These are phyloP conservation scores for Penicillium parvum DNA, from an alignment of 495 filamentous ascomycete genomes.

Conservation along the genomic window DNA sequence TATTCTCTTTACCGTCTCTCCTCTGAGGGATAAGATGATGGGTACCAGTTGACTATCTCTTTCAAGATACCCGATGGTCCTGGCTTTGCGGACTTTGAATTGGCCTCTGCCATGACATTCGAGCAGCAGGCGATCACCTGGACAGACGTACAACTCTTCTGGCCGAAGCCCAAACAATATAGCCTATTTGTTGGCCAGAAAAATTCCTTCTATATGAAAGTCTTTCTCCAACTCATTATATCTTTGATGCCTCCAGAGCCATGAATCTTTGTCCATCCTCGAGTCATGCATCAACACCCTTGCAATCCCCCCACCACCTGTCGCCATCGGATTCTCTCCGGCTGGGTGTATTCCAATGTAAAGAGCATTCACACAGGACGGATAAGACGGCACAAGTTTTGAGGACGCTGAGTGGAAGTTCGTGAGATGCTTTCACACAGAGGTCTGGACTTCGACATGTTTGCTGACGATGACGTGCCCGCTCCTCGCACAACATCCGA, in stretches of 20 bases:
- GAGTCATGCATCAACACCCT: background rate
- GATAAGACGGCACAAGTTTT: background rate
- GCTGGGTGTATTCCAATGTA: background rate
- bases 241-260: too few relatives aligned
- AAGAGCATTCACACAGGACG: background rate
- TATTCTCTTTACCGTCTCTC: conserved; percentile 34
- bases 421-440: background rate
- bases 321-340: conserved; percentile 17
- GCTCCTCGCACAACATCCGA: conserved; percentile 1
- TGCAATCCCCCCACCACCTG: conserved; percentile 19
- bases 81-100: conserved; percentile 11
- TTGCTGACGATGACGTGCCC: conserved; percentile 25
- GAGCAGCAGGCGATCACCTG: too few relatives aligned
- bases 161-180: too few relatives aligned
- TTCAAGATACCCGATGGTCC: conserved; percentile 32
- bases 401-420: background rate
- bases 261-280: too few relatives aligned
- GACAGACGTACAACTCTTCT: too few relatives aligned
- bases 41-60: conserved; percentile 49
- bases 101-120: conserved; percentile 20
- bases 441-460: conserved; percentile 8
- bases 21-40: conserved; percentile 35
- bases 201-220: too few relatives aligned
- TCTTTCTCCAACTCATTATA: too few relatives aligned
- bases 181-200: too few relatives aligned